These are phyloP conservation scores for Metarhizium album DNA, from an alignment of 2,329 filamentous ascomycete genomes.

Conservation along the genomic window DNA sequence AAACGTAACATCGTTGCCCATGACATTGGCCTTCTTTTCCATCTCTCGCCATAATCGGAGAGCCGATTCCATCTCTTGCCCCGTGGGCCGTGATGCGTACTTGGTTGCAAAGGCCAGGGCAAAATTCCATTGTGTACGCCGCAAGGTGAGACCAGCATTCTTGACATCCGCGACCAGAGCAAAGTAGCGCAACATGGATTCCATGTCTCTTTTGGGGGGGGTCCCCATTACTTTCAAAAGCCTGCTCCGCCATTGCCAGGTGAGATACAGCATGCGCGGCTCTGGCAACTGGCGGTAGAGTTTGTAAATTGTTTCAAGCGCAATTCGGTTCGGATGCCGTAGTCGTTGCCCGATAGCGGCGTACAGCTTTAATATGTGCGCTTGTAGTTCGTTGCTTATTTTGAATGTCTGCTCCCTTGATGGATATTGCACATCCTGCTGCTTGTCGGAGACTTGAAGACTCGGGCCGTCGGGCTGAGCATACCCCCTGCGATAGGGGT, in stretches of 20 bases:
- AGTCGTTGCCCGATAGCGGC: constrained; percentile 29
- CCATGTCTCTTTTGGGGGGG: constrained; percentile 43
- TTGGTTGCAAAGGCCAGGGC: constrained; percentile 71
- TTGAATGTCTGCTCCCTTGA: constrained; percentile 28
- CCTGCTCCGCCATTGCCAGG: constrained; percentile 42
- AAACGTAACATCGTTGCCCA: constrained; percentile 70
- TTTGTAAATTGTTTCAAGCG: constrained; percentile 35
- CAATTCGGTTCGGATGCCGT: constrained; percentile 28
- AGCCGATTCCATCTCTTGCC: constrained; percentile 46
- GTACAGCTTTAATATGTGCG: constrained; percentile 28
- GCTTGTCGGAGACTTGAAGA: constrained; percentile 38
- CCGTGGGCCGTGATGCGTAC: constrained; percentile 51
- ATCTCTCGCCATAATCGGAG: constrained; percentile 81
- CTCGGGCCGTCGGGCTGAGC: constrained; percentile 38
- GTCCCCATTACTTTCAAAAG: constrained; percentile 60
- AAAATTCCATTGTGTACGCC: constrained; percentile 65
- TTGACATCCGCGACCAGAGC: constrained; percentile 76
- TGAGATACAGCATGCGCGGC: constrained; percentile 39
- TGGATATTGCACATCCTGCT: constrained; percentile 37
- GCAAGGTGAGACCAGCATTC: constrained; percentile 57
- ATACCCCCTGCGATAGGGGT: constrained; percentile 44
- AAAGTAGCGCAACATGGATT: constrained; percentile 71
- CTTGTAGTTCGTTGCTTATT: constrained; percentile 23
- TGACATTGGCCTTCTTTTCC: constrained; percentile 59
- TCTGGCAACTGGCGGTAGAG: constrained; percentile 40